Percentiles rank a stretch among this genome's conserved stretches.
These are phyloP conservation scores for Stagonosporopsis cucurbitacearum DNA, from an alignment of 2,329 filamentous ascomycete species.

Conservation along the genomic window DNA sequence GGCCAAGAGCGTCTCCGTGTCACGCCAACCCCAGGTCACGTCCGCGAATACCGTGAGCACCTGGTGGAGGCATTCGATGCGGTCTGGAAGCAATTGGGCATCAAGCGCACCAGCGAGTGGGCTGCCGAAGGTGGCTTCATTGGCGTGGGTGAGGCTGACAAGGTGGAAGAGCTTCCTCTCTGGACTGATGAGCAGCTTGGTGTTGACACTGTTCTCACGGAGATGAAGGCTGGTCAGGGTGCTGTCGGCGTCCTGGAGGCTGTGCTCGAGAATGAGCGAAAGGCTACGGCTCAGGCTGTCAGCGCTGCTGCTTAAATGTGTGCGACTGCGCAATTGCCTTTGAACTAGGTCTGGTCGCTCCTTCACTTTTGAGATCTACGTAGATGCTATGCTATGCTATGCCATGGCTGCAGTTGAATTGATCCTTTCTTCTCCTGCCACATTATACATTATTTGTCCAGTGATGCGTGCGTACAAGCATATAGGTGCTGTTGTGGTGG, in stretches of 20 bases:
- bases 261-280: slow-evolving; percentile 55
- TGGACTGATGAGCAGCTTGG: slow-evolving; percentile 93
- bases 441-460: background rate
- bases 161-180: slow-evolving; percentile 69
- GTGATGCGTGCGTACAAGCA: background rate
- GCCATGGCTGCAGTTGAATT: slow-evolving; percentile 11
- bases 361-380: slow-evolving; percentile 35
- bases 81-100: slow-evolving; percentile 86
- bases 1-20: slow-evolving; percentile 97
- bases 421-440: slow-evolving; percentile 13
- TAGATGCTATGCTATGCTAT: slow-evolving; percentile 4
- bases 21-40: slow-evolving; percentile 93
- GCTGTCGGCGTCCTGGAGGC: slow-evolving; percentile 56
- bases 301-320: slow-evolving; percentile 49
- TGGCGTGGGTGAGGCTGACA: slow-evolving; percentile 79
- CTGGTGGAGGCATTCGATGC: slow-evolving; percentile 82
- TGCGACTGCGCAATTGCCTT: background rate
- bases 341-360: slow-evolving; percentile 40
- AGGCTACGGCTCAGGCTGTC: slow-evolving; percentile 52
- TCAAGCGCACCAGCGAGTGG: slow-evolving; percentile 95
- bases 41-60: slow-evolving; percentile 81
- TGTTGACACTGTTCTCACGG: slow-evolving; percentile 61
- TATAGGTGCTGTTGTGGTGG: background rate
- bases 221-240: slow-evolving; percentile 60
- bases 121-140: slow-evolving; percentile 90